Percentiles rank a stretch among this genome's conserved stretches.
phyloP scores from a whole-genome alignment of 1,139 yeast genomes.

The Ogataea hybrid region DNA sequence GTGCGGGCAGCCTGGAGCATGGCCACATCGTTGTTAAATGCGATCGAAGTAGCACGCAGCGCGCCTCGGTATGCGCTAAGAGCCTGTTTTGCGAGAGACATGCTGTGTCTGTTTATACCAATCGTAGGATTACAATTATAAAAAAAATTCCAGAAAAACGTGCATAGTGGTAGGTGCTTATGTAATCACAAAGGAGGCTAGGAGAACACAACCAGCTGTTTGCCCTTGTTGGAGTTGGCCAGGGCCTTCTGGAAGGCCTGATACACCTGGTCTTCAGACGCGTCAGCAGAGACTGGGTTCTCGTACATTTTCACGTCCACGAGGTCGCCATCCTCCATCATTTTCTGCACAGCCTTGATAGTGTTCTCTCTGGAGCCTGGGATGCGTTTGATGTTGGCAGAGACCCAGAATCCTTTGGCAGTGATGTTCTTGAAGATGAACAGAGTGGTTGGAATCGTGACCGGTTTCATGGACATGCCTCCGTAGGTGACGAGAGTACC shows the following conservation, averaged over 20 bases:
- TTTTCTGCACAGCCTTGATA: constrained; percentile 56
- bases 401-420: constrained; percentile 92
- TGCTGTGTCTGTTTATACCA: constrained; percentile 3
- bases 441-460: constrained; percentile 79
- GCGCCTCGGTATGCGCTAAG: constrained; percentile 63
- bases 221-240: constrained; percentile 27
- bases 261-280: constrained; percentile 49
- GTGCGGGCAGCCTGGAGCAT: constrained; percentile 62
- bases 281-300: constrained; percentile 40
- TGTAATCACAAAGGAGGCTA: background rate
- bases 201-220: constrained; percentile 25
- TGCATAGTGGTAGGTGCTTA: background rate
- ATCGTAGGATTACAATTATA: background rate
- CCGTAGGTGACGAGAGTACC: constrained; percentile 89
- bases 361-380: constrained; percentile 61
- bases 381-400: constrained; percentile 66
- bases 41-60: constrained; percentile 62
- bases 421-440: constrained; percentile 87
- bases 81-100: constrained; percentile 27
- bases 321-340: constrained; percentile 64
- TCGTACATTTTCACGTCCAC: constrained; percentile 59
- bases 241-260: constrained; percentile 49
- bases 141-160: background rate
- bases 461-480: constrained; percentile 97
- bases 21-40: constrained; percentile 56